Conservation (phyloP, 495 filamentous ascomycete species). For the Cudoniella acicularis region DNA sequence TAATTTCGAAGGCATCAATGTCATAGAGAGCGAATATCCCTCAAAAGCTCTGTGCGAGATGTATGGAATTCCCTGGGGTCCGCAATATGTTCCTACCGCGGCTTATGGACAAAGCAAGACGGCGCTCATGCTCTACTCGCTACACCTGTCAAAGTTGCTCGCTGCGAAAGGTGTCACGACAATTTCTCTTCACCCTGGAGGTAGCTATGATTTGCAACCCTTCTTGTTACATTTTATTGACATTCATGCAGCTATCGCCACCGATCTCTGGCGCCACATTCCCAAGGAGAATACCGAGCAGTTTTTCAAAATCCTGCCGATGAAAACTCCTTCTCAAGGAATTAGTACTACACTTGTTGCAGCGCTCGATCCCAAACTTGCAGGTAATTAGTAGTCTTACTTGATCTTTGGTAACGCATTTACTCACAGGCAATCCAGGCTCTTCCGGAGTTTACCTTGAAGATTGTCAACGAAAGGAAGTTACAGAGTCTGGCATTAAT, state of each 20-base stretch:
- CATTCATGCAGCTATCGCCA: slow-evolving; percentile 21
- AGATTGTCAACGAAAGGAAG: slow-evolving; percentile 21
- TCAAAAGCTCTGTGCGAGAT: slow-evolving; percentile 21
- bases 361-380: slow-evolving; percentile 10
- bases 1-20: slow-evolving; percentile 3
- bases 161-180: slow-evolving; percentile 34
- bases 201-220: too few relatives aligned
- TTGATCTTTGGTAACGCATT: not conserved
- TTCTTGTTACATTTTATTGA: too few relatives aligned
- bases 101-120: slow-evolving; percentile 49
- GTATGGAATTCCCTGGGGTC: slow-evolving; percentile 33
- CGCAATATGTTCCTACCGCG: slow-evolving; percentile 43
- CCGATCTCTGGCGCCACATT: slow-evolving; percentile 29
- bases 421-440: too few relatives aligned
- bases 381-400: slow-evolving; percentile 1
- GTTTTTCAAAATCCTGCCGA: slow-evolving; percentile 40
- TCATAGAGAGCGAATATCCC: slow-evolving; percentile 24
- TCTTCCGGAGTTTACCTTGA: slow-evolving; percentile 4
- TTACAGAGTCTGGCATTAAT: slow-evolving; percentile 12
- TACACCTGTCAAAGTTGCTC: slow-evolving; percentile 34
- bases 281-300: slow-evolving; percentile 24
- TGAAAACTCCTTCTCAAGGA: slow-evolving; percentile 26
- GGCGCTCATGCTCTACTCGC: slow-evolving; percentile 47
- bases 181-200: slow-evolving; percentile 27
- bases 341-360: slow-evolving; percentile 12